Percentiles rank a stretch among this genome's conserved stretches.
Evolutionary conservation across 331 rosid genomes (phyloP).

Genomic region (Malus hybrid): DNA sequence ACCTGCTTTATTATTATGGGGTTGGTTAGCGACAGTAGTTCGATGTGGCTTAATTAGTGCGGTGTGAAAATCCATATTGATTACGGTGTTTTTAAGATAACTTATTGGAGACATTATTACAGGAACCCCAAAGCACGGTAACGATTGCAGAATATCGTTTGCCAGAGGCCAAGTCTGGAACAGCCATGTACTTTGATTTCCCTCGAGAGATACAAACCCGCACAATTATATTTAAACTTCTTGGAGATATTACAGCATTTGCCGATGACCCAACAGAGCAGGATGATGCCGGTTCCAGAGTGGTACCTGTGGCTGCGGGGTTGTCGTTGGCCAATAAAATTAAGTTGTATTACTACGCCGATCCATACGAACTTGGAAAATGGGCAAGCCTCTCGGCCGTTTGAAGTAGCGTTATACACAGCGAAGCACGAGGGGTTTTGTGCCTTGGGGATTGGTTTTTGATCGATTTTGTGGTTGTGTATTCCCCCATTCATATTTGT

Average conservation of each 20-base stretch:
- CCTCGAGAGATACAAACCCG: slow-evolving; percentile 59
- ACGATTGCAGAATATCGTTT: slow-evolving; percentile 75
- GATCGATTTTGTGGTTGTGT: not conserved
- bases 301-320: slow-evolving; percentile 53
- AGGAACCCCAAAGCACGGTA: slow-evolving; percentile 62
- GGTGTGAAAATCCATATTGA: not conserved
- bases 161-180: slow-evolving; percentile 87
- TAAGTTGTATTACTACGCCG: slow-evolving; percentile 67
- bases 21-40: slow-evolving; percentile 7
- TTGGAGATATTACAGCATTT: slow-evolving; percentile 84
- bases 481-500: not conserved
- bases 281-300: slow-evolving; percentile 52
- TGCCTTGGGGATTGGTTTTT: slow-evolving; percentile 2
- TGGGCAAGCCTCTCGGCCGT: slow-evolving; percentile 92
- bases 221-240: slow-evolving; percentile 61
- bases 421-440: too few relatives aligned
- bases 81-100: not conserved
- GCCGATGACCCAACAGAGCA: slow-evolving; percentile 75
- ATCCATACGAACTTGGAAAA: slow-evolving; percentile 86
- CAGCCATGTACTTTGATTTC: slow-evolving; percentile 87
- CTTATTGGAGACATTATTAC: slow-evolving; percentile 7
- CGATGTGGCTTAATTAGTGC: not conserved
- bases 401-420: slow-evolving; percentile 11
- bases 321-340: slow-evolving; percentile 75
- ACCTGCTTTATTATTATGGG: slow-evolving; percentile 15